Evolutionary conservation across 2,329 filamentous ascomycete species (phyloP), one percentile per base, ranked within the genome.

Genomic region (Diaporthe velutina): DNA sequence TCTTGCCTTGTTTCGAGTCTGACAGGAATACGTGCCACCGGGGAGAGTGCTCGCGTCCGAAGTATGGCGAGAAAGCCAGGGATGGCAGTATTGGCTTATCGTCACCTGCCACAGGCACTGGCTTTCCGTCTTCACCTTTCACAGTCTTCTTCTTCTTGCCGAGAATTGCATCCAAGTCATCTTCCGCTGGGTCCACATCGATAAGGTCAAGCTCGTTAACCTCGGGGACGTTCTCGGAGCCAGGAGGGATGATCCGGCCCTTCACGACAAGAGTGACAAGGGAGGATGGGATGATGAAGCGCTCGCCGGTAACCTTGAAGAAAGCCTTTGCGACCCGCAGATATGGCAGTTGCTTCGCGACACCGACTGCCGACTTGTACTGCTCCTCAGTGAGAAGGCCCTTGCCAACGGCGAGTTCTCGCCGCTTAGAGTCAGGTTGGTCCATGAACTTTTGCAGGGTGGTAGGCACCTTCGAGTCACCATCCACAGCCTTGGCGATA

Each of bases 251-350:
- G 81, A 98, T 94, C 73, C 97, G 95, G 42, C 94, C 95, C 87
- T 99, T 99, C 82, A 99, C 92, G 70, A 99, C 95, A 40, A 99
- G 93, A 76, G 96, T 96, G 30, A 98, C 96, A 50, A 99, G 90
- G 73, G 95, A 98, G 74, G 94, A 95, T 9, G 97, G 96, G 42
- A 96, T 98, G 81, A 99, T 95, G 83, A 93, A 94, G 78, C 94
- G 94, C 85, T 99, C 97, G 81, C 97, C 97, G 70, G 95, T 93
- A 60, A 99, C 97, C 88, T 99, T 99, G 91, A 99, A 99, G 85
- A 98, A 99, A 10, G 95, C 95, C 86, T 95, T 97, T 81, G 95
- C 95, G 15, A 99, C 92, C 74, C 94, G 90, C 73, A 99, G 88
- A 77, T 92, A 90, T 1, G 97, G 97, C 38, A 99, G 89, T 84